Evolutionary conservation across 805 yeast species (phyloP), one percentile per base, ranked within the genome.

Genomic region (Lipomyces lipofer): DNA sequence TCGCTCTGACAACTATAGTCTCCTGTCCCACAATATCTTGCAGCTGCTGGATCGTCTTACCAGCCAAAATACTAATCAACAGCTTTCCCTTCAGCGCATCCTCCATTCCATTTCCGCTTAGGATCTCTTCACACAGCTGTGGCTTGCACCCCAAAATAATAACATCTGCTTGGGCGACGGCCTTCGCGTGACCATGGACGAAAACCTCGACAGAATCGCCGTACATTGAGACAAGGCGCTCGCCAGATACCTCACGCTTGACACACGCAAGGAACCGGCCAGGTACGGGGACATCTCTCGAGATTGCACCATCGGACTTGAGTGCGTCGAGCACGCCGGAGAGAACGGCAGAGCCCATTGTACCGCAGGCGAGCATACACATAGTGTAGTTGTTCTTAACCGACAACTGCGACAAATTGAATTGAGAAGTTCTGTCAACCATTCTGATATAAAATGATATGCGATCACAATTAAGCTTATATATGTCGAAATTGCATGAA

Each of bases 311-410:
- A 21, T 43, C 57, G 38, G 27, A 21, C 36, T 64, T 67, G 22
- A 73, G 72, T 2, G 77, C 69, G 48, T 79, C 78, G 50, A 88
- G 73, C 43, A 87, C 82, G 9, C 98, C 96, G 10, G 88, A 78
- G 29, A 88, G 78, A 44, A 94, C 88, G 9, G 98, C 97, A 15
- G 92, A 85, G 55, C 98, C 98, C 89, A 94, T 88, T 51, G 87
- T 90, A 57, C 99, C 99, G 65, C 96, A 83, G 32, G 97, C 99
- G 51, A 94, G 77, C 28, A 94, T 83, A 15, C 91, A 79, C 49
- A 92, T 43, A 2, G 62, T 58, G 39, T 58, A 58, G 27, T 43
- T 28, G 13, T 19, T 13, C 19, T 46, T 47, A 19, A 49, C 28
- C 17, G 44, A n/a, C 5, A 44, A 9, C 30, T 44, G 39, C 9